phyloP scores from a whole-genome alignment of 345 rosid species.

The Erodium maritimum region DNA sequence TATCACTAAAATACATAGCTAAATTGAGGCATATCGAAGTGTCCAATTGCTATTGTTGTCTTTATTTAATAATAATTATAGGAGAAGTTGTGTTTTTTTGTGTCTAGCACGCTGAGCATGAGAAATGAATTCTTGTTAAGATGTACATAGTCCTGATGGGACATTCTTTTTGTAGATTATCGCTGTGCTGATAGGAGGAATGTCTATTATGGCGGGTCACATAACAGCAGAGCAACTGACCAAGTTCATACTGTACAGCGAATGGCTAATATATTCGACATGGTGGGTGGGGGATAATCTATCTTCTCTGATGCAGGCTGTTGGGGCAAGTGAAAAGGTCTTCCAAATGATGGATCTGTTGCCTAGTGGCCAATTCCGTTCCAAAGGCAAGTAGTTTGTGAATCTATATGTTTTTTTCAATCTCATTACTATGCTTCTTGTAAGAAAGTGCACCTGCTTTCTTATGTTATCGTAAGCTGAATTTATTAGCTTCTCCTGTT shows the following conservation, averaged over 20 bases:
- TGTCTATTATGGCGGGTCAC: slow-evolving; percentile 70
- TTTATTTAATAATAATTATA: not conserved
- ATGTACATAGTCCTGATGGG: too few relatives aligned
- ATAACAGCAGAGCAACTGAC: slow-evolving; percentile 92
- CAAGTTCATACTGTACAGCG: slow-evolving; percentile 85
- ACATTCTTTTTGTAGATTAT: slow-evolving; percentile 45
- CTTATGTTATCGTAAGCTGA: not conserved
- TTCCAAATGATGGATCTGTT: slow-evolving; percentile 93
- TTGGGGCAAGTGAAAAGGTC: slow-evolving; percentile 98
- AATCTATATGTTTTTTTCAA: not conserved
- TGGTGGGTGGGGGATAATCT: slow-evolving; percentile 97
- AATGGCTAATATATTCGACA: slow-evolving; percentile 92
- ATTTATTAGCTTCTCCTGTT: not conserved
- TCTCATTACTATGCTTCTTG: not conserved
- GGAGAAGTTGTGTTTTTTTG: slow-evolving; percentile 5
- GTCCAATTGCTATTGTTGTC: too few relatives aligned
- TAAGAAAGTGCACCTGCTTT: not conserved
- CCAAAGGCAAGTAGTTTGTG: slow-evolving; percentile 52
- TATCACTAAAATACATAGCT: not conserved
- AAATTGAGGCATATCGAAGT: too few relatives aligned
- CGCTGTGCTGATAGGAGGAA: slow-evolving; percentile 87
- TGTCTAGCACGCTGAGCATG: not conserved
- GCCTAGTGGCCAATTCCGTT: slow-evolving; percentile 63
- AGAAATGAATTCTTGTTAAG: too few relatives aligned
- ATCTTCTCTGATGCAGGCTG: slow-evolving; percentile 86